Evolutionary conservation across 2,329 filamentous ascomycete genomes (phyloP), one percentile per base, ranked within the genome.

Genomic region (Fusarium graminum): DNA sequence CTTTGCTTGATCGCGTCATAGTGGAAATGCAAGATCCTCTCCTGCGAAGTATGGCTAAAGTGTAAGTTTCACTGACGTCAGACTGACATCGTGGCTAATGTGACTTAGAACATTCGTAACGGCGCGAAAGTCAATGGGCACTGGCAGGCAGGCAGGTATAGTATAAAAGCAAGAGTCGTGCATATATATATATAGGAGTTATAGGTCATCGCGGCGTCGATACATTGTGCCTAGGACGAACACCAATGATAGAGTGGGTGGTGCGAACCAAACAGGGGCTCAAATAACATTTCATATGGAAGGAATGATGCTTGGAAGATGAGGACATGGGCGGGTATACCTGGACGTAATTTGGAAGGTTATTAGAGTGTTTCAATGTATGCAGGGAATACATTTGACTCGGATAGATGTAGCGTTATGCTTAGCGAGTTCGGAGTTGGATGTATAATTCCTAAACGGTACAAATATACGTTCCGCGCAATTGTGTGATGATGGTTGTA

Each of bases 1-100:
- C 65, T 8, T 58, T 79, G 52, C 46, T 79, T 6, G 69, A 72
- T 16, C 71, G 75, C 28, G 74, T 79, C n/a, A 67, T 63, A 49
- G 44, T 58, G n/a, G 77, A 78, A 57, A 59, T 73, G 13, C 65
- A 71, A n/a, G 69, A 78, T 43, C 74, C 75, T 1, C 41, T 54
- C 45, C 57, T 76, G 2, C 69, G 73, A 34, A 74, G 71, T 42
- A 74, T 68, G 32, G 70, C 69, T 22, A 76, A 76, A 63, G 70
- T 77, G 77, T 78, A 69, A 44, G 76, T 72, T 16, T 13, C 11
- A 6, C 16, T 16, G 13, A 14, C 2, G 0, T 14, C 5, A 9
- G n/a, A 3, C 5, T 5, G 0, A n/a, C 30, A 11, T 12, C 0
- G 2, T 32, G 16, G 30, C 47, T 68, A 54, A 69, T 43, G 22